A percentile compares a stretch with the other conserved stretches of the same genome.
These are phyloP conservation scores for Agaricus blazei DNA, from an alignment of 768 basidiomycete genomes.

Conservation along the genomic window DNA sequence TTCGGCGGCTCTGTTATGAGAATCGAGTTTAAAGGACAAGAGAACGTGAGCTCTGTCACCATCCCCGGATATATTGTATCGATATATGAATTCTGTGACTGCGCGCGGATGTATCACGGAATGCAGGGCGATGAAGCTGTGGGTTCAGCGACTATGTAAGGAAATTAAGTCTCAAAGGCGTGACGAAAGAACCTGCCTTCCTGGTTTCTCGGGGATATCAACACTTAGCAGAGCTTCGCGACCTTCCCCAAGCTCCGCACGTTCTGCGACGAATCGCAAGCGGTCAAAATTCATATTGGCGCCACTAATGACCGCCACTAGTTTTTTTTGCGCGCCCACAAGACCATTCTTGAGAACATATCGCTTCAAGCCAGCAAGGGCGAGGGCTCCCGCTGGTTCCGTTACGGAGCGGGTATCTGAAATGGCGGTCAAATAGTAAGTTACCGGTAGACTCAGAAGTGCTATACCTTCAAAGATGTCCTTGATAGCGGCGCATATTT, in stretches of 20 bases:
- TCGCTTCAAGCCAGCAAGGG: constrained; percentile 86
- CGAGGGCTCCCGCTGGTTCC: constrained; percentile 93
- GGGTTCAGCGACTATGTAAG: constrained; percentile 1
- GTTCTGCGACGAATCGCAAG: constrained; percentile 95
- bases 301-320: constrained; percentile 90
- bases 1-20: constrained; percentile 53
- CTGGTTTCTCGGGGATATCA: constrained; percentile 90
- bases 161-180: not conserved
- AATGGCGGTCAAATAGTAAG: not conserved
- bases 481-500: constrained; percentile 97
- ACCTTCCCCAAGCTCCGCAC: constrained; percentile 95
- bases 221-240: constrained; percentile 90
- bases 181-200: constrained; percentile 53
- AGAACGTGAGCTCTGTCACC: constrained; percentile 77
- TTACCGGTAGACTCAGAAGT: no score
- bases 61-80: constrained; percentile 57
- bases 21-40: constrained; percentile 82
- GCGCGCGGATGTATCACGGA: constrained; percentile 84
- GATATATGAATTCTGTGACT: constrained; percentile 94
- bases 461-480: constrained; percentile 91
- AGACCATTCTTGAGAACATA: constrained; percentile 81
- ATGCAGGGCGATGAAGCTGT: constrained; percentile 84
- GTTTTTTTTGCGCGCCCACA: constrained; percentile 77
- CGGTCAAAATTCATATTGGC: constrained; percentile 99
- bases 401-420: constrained; percentile 93